These are phyloP conservation scores for Wallacemonas sp. DNA, from an alignment of 208 protist species.

Conservation along the genomic window DNA sequence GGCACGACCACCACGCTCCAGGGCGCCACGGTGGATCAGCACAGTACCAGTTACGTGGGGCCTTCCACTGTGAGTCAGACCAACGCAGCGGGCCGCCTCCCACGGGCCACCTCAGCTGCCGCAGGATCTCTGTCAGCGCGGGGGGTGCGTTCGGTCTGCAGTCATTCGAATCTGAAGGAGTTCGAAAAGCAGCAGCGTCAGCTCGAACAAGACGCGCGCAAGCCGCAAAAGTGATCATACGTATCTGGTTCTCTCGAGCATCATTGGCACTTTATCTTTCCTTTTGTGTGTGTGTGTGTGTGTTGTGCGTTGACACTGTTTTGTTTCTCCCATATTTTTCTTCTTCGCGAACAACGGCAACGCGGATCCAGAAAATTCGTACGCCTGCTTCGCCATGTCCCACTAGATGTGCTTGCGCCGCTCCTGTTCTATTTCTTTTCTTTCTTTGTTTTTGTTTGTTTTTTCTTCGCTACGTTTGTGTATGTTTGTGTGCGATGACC, in stretches of 20 bases:
- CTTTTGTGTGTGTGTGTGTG: too few relatives aligned
- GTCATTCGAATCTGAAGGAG: constrained; percentile 23
- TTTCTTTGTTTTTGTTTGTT: constrained; percentile 18
- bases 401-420: too few relatives aligned
- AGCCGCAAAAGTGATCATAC: constrained; percentile 7
- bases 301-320: background rate
- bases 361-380: too few relatives aligned
- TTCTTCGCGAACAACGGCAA: too few relatives aligned
- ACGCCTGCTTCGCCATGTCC: too few relatives aligned
- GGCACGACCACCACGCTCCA: background rate
- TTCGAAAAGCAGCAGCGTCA: constrained; percentile 16
- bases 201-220: background rate
- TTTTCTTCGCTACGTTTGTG: background rate
- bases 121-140: background rate
- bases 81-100: background rate
- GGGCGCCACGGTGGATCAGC: background rate
- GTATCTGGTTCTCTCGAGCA: too few relatives aligned
- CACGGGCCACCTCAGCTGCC: background rate
- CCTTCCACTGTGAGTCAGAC: too few relatives aligned
- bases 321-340: background rate
- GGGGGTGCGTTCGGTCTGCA: constrained; percentile 12
- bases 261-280: too few relatives aligned
- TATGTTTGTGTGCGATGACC: background rate
- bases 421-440: too few relatives aligned
- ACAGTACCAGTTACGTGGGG: constrained; percentile 13